Percentiles rank a stretch among this genome's conserved stretches.
These are phyloP conservation scores for Neurospora intermedia DNA, from an alignment of 495 filamentous ascomycete species.

Conservation along the genomic window DNA sequence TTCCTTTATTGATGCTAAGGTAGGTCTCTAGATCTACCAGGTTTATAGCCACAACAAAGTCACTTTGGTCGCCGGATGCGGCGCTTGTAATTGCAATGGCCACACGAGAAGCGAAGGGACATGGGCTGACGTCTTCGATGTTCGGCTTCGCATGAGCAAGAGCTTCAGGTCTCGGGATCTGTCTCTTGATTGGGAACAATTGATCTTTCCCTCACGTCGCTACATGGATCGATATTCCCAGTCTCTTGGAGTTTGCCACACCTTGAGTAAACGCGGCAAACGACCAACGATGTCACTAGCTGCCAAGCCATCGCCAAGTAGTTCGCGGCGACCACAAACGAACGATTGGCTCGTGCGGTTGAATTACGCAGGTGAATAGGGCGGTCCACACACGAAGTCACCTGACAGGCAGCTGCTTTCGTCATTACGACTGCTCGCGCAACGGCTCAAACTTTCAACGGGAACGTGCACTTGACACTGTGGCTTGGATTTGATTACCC, in stretches of 20 bases:
- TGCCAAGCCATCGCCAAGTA: no score
- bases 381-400: conserved; percentile 6
- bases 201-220: not conserved
- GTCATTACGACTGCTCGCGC: no score
- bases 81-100: not conserved
- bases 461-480: not conserved
- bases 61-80: not conserved
- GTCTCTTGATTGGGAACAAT: not conserved
- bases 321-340: not conserved
- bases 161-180: not conserved
- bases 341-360: not conserved
- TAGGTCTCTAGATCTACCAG: not conserved
- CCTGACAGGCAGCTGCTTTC: conserved; percentile 3
- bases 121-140: not conserved
- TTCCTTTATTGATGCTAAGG: not conserved
- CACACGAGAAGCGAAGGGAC: not conserved
- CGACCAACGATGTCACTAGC: not conserved
- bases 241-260: not conserved
- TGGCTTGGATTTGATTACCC: not conserved
- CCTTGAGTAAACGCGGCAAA: not conserved
- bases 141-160: not conserved
- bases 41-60: not conserved
- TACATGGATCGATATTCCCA: not conserved
- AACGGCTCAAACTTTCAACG: not conserved
- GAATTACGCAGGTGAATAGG: not conserved